Conservation (phyloP, 306 rosid genomes). For the Fragaria iinumae region DNA sequence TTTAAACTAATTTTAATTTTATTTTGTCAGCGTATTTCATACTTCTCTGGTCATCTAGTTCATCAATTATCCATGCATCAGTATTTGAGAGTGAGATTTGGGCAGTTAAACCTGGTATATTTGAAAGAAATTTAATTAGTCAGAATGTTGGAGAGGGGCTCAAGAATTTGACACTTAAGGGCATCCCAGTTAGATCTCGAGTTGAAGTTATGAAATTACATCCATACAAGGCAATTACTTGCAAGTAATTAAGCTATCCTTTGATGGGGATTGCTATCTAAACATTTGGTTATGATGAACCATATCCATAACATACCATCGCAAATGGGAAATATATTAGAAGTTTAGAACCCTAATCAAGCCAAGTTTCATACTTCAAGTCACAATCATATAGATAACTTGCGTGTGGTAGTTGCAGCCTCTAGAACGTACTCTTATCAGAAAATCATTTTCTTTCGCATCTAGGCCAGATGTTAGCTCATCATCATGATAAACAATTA, state of each 20-base stretch:
- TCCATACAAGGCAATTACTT: no score
- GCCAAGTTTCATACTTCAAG: neutral
- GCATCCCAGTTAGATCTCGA: no score
- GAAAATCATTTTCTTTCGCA: neutral
- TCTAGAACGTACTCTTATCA: constrained; percentile 20
- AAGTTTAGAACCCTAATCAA: neutral
- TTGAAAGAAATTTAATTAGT: no score
- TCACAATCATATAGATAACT: neutral
- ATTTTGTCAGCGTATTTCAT: neutral
- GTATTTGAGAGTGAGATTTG: neutral
- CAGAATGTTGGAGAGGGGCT: no score
- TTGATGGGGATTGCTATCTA: neutral
- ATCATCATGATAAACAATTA: neutral
- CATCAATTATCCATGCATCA: neutral
- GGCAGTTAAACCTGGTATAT: no score
- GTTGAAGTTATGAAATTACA: no score
- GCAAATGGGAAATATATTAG: neutral
- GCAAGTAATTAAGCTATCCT: no score
- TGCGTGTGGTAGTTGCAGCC: constrained; percentile 3
- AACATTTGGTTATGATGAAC: neutral
- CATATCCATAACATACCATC: neutral
- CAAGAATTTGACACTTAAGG: no score
- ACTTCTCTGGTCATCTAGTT: neutral
- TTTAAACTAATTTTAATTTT: no score
- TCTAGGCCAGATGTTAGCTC: neutral